phyloP scores from a whole-genome alignment of 768 basidiomycete genomes.

The Phanerodontia chrysosporium region DNA sequence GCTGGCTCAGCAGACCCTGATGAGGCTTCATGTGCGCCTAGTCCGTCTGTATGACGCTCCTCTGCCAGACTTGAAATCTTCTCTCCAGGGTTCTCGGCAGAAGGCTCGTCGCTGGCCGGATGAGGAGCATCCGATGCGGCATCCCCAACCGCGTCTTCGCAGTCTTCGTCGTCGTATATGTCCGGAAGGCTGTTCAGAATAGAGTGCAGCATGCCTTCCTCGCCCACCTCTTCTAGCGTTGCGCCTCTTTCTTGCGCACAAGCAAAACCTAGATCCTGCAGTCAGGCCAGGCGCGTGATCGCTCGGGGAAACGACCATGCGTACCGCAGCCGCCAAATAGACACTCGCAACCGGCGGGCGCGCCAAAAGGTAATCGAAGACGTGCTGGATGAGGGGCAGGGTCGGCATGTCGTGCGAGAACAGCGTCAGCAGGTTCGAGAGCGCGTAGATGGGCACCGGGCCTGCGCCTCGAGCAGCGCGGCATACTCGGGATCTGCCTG shows the following conservation, averaged over 20 bases:
- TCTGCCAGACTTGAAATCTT: background rate
- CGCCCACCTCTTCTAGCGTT: conserved; percentile 60
- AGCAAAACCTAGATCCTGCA: conserved; percentile 59
- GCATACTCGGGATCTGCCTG: conserved; percentile 70
- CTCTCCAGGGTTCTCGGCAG: background rate
- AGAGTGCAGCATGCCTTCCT: conserved; percentile 81
- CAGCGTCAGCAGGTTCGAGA: conserved; percentile 86
- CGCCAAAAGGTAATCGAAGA: conserved; percentile 85
- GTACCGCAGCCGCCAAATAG: conserved; percentile 79
- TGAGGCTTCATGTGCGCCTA: background rate
- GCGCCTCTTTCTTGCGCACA: conserved; percentile 63
- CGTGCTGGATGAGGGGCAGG: conserved; percentile 83
- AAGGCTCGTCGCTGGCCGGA: too few relatives aligned
- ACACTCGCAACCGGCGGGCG: conserved; percentile 78
- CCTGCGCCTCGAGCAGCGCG: conserved; percentile 60
- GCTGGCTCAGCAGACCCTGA: background rate
- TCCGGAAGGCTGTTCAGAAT: conserved; percentile 61
- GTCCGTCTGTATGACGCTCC: background rate
- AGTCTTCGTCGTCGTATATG: conserved; percentile 41
- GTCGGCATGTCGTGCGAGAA: conserved; percentile 92
- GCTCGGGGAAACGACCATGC: conserved; percentile 25
- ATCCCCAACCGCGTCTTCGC: background rate
- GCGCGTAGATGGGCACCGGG: conserved; percentile 83
- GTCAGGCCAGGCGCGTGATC: background rate
- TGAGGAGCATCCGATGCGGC: too few relatives aligned